Evolutionary conservation across 495 filamentous ascomycete species (phyloP), one percentile per base, ranked within the genome.

Genomic region (Lichenothelia convexa): DNA sequence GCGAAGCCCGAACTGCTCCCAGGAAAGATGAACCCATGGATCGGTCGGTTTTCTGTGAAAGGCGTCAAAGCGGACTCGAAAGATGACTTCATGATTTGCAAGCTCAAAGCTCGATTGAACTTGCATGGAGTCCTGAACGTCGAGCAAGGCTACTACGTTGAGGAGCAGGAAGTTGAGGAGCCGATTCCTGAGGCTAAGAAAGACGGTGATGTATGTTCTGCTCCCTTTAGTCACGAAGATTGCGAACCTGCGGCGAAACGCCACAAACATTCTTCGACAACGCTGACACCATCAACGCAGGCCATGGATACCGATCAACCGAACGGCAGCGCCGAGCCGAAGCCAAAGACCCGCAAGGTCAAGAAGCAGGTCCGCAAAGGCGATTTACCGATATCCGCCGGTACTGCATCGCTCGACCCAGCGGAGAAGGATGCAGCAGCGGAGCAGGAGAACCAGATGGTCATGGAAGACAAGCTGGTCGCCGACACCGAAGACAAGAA

Each of bases 331-430:
- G 70, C 69, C 17, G 79, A 83, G 42, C n/a, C n/a, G n/a, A 81
- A 82, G 59, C 81, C 83, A 50, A 93, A 93, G 79, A 93, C 73
- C 36, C 74, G 86, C 45, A 95, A 94, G 64, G 80, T 99, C 50
- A 95, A 93, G 81, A 99, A 95, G 72, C 91, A 95, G 63, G 78
- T 94, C 39, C 83, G 91, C 56, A 95, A 93, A 68, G 89, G 89
- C 45, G 91, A 95, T 42, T 69, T 99, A 35, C 84, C 89, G 31
- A 78, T 99, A 45, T 72, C 78, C 34, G 62, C 77, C 42, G 83
- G 73, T 41, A 93, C 85, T 15, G 68, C 81, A 17, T 76, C 83
- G 27, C 64, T 92, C 34, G 83, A 93, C 36, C 54, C 68, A 34
- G 38, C 58, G 11, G 54, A 61, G 53, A 92, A 79, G 68, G 65